A percentile compares a stretch with the other conserved stretches of the same genome.
Conservation (phyloP, 2,329 filamentous ascomycete species). For the Talaromyces albobiverticillius region DNA sequence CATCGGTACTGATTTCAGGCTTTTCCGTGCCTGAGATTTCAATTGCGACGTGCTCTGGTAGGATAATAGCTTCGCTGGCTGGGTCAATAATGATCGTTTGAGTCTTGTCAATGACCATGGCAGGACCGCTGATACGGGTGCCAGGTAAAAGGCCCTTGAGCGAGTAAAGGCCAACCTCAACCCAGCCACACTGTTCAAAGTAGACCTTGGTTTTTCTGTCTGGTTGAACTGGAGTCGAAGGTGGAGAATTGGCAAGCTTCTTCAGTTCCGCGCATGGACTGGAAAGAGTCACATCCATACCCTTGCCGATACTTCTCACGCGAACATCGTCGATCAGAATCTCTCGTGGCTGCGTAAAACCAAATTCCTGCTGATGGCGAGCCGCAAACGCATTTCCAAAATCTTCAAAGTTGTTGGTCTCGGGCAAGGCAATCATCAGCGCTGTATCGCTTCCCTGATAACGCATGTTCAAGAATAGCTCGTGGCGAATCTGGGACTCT, state of each 20-base stretch:
- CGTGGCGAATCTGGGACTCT: slow-evolving; percentile 26
- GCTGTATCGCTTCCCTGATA: slow-evolving; percentile 47
- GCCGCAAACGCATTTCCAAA: slow-evolving; percentile 36
- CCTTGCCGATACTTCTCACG: slow-evolving; percentile 29
- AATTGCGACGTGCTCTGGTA: slow-evolving; percentile 88
- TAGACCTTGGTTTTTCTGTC: slow-evolving; percentile 22
- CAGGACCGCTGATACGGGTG: slow-evolving; percentile 27
- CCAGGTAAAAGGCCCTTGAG: slow-evolving; percentile 21
- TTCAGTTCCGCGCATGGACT: slow-evolving; percentile 19
- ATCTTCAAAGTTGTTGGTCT: slow-evolving; percentile 25
- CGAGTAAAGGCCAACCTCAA: slow-evolving; percentile 23
- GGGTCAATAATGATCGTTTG: slow-evolving; percentile 92
- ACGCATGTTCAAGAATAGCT: slow-evolving; percentile 40
- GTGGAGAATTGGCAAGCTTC: slow-evolving; percentile 12
- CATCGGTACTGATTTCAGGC: slow-evolving; percentile 26
- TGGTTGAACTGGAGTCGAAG: slow-evolving; percentile 6
- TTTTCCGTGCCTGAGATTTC: slow-evolving; percentile 63
- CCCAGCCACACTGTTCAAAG: slow-evolving; percentile 25
- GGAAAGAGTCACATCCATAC: slow-evolving; percentile 10
- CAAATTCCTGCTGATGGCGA: slow-evolving; percentile 41
- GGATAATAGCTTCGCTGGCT: slow-evolving; percentile 68
- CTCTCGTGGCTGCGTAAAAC: slow-evolving; percentile 35
- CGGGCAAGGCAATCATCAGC: slow-evolving; percentile 37
- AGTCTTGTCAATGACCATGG: slow-evolving; percentile 60
- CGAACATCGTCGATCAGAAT: slow-evolving; percentile 40